phyloP scores from a whole-genome alignment of 352 stramenopile species.

The Pythium volutum region DNA sequence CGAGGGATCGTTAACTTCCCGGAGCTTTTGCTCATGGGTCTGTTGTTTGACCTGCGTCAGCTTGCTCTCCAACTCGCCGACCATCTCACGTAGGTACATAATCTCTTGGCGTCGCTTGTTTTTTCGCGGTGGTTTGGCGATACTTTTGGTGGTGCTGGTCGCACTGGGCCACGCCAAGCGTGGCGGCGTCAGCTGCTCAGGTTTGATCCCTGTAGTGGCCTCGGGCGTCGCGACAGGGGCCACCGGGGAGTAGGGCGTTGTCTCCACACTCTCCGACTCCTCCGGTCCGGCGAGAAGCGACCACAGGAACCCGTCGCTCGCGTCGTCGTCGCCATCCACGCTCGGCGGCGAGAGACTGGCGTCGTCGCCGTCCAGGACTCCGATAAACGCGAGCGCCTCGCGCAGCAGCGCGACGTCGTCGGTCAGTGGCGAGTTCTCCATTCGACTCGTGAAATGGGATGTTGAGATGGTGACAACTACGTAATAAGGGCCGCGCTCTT shows the following conservation, averaged over 20 bases:
- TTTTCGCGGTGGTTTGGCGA: background rate
- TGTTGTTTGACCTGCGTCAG: background rate
- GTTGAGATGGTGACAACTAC: too few relatives aligned
- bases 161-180: background rate
- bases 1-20: too few relatives aligned
- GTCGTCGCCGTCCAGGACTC: conserved; percentile 6
- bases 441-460: too few relatives aligned
- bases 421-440: too few relatives aligned
- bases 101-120: conserved; percentile 16
- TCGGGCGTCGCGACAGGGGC: too few relatives aligned
- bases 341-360: background rate
- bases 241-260: too few relatives aligned
- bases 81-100: conserved; percentile 3
- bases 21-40: background rate
- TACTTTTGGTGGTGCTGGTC: background rate
- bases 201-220: too few relatives aligned
- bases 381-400: conserved; percentile 21
- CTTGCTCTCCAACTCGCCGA: conserved; percentile 1
- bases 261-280: too few relatives aligned
- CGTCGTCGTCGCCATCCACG: background rate
- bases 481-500: too few relatives aligned
- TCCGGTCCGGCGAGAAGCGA: background rate
- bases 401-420: conserved; percentile 12
- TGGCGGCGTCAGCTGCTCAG: too few relatives aligned
- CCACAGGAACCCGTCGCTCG: background rate